Percentiles rank a stretch among this genome's conserved stretches.
These are phyloP conservation scores for Aspergillus latus DNA, from an alignment of 2,329 filamentous ascomycete genomes.

Conservation along the genomic window DNA sequence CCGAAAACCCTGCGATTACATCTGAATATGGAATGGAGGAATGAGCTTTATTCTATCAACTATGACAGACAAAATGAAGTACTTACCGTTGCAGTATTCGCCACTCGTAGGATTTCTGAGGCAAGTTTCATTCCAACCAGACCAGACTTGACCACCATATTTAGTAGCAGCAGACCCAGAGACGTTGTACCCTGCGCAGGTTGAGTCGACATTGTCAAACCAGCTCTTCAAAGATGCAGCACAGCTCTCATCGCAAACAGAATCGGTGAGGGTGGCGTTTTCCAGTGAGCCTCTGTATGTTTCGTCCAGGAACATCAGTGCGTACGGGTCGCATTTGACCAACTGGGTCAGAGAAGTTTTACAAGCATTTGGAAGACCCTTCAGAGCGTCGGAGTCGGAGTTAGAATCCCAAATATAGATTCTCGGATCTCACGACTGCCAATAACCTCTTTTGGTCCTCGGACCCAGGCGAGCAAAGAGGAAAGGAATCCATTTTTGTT, in stretches of 20 bases:
- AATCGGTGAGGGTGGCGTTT: slow-evolving; percentile 16
- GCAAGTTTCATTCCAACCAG: neutral
- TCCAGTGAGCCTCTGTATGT: slow-evolving; percentile 2
- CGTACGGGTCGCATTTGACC: slow-evolving; percentile 11
- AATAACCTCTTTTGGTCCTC: neutral
- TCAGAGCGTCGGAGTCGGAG: no score
- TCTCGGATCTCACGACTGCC: slow-evolving; percentile 16
- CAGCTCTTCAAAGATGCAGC: slow-evolving; percentile 13
- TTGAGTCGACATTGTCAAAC: slow-evolving; percentile 12
- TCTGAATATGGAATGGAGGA: no score
- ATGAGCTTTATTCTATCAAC: no score
- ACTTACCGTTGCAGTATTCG: neutral
- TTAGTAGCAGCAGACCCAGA: neutral
- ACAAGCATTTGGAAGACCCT: neutral
- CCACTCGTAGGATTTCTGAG: neutral
- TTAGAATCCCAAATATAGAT: slow-evolving; percentile 4
- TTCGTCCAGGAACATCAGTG: no score
- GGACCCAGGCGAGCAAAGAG: slow-evolving; percentile 25
- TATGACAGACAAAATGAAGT: no score
- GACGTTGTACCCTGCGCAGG: slow-evolving; percentile 7
- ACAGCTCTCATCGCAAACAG: slow-evolving; percentile 18
- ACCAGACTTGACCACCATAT: neutral
- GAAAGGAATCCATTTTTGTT: slow-evolving; percentile 24
- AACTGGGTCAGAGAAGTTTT: slow-evolving; percentile 10
- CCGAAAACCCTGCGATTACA: neutral